Evolutionary conservation across 2,329 filamentous ascomycete species (phyloP).

Genomic region (Tolypocladium paradoxum): DNA sequence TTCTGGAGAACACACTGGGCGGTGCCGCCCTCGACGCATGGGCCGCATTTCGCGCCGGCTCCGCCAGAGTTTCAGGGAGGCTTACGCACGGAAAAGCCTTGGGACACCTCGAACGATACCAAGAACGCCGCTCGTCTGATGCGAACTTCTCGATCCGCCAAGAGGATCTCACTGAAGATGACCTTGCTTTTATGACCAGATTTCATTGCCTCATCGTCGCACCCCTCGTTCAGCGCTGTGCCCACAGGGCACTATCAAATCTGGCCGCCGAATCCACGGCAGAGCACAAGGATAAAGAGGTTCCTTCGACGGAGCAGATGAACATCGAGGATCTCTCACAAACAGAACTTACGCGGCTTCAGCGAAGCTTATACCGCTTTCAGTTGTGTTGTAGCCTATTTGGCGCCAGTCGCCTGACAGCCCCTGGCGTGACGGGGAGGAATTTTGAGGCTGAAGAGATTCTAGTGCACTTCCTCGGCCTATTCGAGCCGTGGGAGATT

Average conservation of each 20-base stretch:
- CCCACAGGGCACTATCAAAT: neutral
- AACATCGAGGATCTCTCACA: neutral
- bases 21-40: neutral
- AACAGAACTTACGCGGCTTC: neutral
- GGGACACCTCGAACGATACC: neutral
- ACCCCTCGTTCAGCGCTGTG: neutral
- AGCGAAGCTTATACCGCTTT: neutral
- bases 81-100: neutral
- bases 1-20: neutral
- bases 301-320: neutral
- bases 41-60: neutral
- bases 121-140: neutral
- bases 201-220: neutral
- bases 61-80: neutral
- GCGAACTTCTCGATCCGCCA: neutral
- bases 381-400: neutral
- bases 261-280: neutral
- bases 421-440: neutral
- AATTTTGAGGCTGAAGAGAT: neutral
- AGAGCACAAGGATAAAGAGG: neutral
- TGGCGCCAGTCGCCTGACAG: neutral
- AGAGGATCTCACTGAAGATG: neutral
- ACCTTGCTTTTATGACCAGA: neutral
- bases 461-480: neutral
- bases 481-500: neutral